Evolutionary conservation across 306 rosid genomes (phyloP).

Genomic region (Lupinus albus): DNA sequence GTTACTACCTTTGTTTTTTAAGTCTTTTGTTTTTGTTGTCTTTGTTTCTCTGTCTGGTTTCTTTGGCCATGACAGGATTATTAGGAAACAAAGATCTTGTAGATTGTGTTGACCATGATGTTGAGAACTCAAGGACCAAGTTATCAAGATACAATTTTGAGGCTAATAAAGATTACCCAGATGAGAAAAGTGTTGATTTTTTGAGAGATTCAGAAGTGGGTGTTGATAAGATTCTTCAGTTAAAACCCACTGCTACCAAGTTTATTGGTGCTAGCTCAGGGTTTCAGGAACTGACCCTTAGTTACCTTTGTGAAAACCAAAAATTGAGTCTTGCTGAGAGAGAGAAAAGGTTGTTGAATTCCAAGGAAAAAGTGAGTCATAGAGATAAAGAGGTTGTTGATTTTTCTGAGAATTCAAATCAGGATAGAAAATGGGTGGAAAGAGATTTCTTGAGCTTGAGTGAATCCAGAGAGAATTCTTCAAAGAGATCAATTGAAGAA

Average conservation of each 20-base stretch:
- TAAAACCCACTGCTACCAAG: slow-evolving; percentile 41
- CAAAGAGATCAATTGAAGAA: slow-evolving; percentile 77
- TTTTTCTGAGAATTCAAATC: slow-evolving; percentile 57
- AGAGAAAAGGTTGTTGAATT: slow-evolving; percentile 55
- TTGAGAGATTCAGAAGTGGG: slow-evolving; percentile 48
- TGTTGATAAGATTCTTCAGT: slow-evolving; percentile 40
- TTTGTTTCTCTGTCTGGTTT: background rate
- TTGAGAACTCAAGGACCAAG: slow-evolving; percentile 82
- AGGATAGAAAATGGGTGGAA: slow-evolving; percentile 80
- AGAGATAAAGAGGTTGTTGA: slow-evolving; percentile 67
- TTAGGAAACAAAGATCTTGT: slow-evolving; percentile 63
- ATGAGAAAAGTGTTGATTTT: slow-evolving; percentile 51
- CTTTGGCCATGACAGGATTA: slow-evolving; percentile 64
- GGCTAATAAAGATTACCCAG: slow-evolving; percentile 44
- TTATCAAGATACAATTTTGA: slow-evolving; percentile 57
- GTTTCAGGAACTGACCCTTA: slow-evolving; percentile 80
- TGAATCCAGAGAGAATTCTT: slow-evolving; percentile 59
- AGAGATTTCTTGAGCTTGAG: slow-evolving; percentile 86
- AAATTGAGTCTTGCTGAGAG: slow-evolving; percentile 60
- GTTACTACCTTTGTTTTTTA: background rate
- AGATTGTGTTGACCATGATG: slow-evolving; percentile 54
- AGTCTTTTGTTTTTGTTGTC: background rate
- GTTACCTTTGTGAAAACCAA: slow-evolving; percentile 76
- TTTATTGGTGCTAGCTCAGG: slow-evolving; percentile 44
- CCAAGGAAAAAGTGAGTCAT: slow-evolving; percentile 52